These are phyloP conservation scores for Globisporangium nagaii DNA, from an alignment of 352 stramenopile species.

Conservation along the genomic window DNA sequence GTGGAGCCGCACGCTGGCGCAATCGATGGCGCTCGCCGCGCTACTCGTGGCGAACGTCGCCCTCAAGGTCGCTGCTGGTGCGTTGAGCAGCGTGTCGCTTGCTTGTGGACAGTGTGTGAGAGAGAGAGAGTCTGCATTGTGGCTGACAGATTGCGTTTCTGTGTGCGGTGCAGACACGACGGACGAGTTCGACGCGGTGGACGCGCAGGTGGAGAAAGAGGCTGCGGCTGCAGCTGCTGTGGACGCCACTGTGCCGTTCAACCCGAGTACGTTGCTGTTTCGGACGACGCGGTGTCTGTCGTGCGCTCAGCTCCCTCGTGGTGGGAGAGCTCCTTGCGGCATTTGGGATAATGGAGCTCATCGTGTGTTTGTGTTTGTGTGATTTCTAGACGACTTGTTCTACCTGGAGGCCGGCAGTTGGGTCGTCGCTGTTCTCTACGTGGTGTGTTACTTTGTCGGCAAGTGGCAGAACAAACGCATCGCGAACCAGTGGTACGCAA, in stretches of 20 bases:
- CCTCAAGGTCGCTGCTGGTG: conserved; percentile 6
- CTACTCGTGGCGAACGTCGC: conserved; percentile 6
- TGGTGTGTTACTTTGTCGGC: conserved; percentile 58
- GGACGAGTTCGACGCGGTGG: conserved; percentile 43
- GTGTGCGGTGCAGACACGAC: conserved; percentile 1
- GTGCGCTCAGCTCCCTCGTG: neutral
- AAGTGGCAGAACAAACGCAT: conserved; percentile 63
- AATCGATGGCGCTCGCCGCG: conserved; percentile 10
- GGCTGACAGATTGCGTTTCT: no score
- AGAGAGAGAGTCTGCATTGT: no score
- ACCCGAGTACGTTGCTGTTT: conserved; percentile 12
- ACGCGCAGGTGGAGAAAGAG: conserved; percentile 19
- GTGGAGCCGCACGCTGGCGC: conserved; percentile 11
- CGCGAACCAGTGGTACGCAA: conserved; percentile 62
- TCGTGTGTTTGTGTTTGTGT: neutral
- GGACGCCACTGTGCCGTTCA: conserved; percentile 4
- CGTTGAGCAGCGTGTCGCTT: neutral
- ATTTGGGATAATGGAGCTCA: neutral
- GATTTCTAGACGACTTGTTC: conserved; percentile 35
- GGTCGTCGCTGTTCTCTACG: conserved; percentile 42
- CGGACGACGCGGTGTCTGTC: neutral
- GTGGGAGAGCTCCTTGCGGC: neutral
- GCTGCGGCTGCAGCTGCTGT: neutral
- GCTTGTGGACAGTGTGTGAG: no score
- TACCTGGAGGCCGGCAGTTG: conserved; percentile 39